Conservation (phyloP, 495 filamentous ascomycete species). For the Cairneyella variabilis region DNA sequence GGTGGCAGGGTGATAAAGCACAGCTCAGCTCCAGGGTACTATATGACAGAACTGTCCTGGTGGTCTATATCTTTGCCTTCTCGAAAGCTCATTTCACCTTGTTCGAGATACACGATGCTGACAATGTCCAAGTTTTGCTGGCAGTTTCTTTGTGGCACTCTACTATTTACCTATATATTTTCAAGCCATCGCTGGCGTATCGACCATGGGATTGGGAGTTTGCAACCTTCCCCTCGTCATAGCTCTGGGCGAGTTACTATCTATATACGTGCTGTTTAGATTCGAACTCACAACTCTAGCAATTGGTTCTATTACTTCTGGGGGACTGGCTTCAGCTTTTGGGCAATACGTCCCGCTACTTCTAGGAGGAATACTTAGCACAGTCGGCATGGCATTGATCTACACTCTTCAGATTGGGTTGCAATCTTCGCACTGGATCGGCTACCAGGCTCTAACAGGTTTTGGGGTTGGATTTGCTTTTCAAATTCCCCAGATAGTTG, state of each 20-base stretch:
- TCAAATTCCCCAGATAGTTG: slow-evolving; percentile 10
- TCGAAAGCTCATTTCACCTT: slow-evolving; percentile 14
- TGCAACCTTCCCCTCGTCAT: slow-evolving; percentile 47
- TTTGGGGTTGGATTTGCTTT: slow-evolving; percentile 6
- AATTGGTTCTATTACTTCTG: slow-evolving; percentile 42
- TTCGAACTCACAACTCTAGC: slow-evolving; percentile 16
- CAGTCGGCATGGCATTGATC: slow-evolving; percentile 30
- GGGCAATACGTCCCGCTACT: too few relatives aligned
- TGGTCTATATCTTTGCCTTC: not conserved
- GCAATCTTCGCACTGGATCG: slow-evolving; percentile 2
- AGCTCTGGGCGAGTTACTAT: slow-evolving; percentile 30
- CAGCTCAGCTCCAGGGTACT: not conserved
- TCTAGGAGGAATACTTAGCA: slow-evolving; percentile 14
- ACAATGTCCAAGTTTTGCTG: not conserved
- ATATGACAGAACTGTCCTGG: not conserved
- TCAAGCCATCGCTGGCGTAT: slow-evolving; percentile 51
- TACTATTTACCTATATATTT: slow-evolving; percentile 65
- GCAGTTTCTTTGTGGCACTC: slow-evolving; percentile 13
- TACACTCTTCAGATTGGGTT: slow-evolving; percentile 20
- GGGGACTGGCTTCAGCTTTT: slow-evolving; percentile 44
- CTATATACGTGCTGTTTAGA: not conserved
- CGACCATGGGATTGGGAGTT: slow-evolving; percentile 45
- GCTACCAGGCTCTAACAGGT: slow-evolving; percentile 10
- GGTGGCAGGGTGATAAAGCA: slow-evolving; percentile 41
- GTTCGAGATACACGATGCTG: not conserved